phyloP scores from a whole-genome alignment of 208 protist genomes.

The Crithidia expoeki region DNA sequence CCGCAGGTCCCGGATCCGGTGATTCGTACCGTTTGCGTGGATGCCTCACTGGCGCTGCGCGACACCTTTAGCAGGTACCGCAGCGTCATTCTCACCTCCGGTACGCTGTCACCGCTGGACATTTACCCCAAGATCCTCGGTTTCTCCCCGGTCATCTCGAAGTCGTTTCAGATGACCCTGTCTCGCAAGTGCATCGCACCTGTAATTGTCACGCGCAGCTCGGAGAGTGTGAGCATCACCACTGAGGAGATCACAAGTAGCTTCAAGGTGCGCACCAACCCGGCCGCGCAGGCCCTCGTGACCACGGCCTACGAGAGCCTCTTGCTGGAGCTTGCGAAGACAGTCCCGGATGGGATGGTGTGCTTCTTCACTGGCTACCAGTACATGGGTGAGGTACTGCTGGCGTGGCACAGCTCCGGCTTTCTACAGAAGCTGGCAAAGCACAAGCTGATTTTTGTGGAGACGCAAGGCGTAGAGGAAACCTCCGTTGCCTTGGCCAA shows the following conservation, averaged over 20 bases:
- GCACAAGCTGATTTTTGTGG: conserved; percentile 99
- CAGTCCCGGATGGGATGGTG: conserved; percentile 98
- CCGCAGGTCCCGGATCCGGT: conserved; percentile 89
- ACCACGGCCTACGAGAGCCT: conserved; percentile 96
- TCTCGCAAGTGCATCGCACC: conserved; percentile 96
- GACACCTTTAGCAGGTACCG: conserved; percentile 95
- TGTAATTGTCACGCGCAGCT: conserved; percentile 91
- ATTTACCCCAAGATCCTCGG: conserved; percentile 99
- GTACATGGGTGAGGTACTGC: conserved; percentile 94
- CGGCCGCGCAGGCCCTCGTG: conserved; percentile 87
- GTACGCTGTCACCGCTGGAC: conserved; percentile 98
- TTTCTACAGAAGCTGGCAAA: conserved; percentile 93
- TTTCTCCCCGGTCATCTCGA: conserved; percentile 93
- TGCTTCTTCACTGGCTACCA: conserved; percentile 98
- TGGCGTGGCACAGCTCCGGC: conserved; percentile 92
- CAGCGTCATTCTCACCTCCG: conserved; percentile 98
- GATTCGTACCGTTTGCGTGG: conserved; percentile 94
- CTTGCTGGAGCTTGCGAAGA: conserved; percentile 92
- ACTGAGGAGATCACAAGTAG: conserved; percentile 90
- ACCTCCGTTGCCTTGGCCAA: conserved; percentile 97
- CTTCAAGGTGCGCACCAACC: conserved; percentile 87
- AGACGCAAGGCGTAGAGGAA: conserved; percentile 97
- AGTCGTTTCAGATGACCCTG: conserved; percentile 96
- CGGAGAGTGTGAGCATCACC: conserved; percentile 88
- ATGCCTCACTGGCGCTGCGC: conserved; percentile 97